phyloP scores from a whole-genome alignment of 2,329 filamentous ascomycete species.

The Ophiostoma montium region DNA sequence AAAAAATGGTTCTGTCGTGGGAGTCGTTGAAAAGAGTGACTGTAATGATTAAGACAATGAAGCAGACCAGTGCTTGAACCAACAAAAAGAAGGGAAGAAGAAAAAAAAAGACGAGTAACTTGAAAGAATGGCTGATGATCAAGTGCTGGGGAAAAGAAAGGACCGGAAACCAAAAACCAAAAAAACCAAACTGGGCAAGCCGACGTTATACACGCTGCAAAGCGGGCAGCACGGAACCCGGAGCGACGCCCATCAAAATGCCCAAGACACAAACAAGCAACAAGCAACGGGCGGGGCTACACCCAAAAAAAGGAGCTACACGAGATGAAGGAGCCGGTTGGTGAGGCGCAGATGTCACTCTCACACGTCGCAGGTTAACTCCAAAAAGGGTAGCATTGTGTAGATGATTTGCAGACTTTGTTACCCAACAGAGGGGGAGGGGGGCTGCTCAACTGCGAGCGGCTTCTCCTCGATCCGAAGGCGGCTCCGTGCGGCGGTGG shows the following conservation, averaged over 20 bases:
- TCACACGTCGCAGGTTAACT: not conserved
- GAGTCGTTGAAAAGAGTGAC: conserved; percentile 1
- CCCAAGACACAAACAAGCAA: conserved; percentile 4
- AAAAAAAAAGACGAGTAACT: not conserved
- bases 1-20: conserved; percentile 1
- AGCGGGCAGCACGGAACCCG: not conserved
- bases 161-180: not conserved
- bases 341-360: not conserved
- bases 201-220: no score
- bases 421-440: not conserved
- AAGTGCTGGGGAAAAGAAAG: not conserved
- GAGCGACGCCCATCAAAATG: not conserved
- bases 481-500: not conserved
- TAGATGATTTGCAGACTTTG: not conserved
- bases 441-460: no score
- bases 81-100: not conserved
- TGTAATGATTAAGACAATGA: conserved; percentile 20
- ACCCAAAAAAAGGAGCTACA: not conserved
- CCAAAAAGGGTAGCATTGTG: not conserved
- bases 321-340: not conserved
- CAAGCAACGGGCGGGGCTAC: not conserved
- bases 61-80: conserved; percentile 36
- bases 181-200: not conserved
- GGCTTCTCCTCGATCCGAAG: conserved; percentile 3
- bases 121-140: not conserved